Evolutionary conservation across 164 flowering plant genomes (phyloP).

Genomic region (grape (Vitis vinifera)): DNA sequence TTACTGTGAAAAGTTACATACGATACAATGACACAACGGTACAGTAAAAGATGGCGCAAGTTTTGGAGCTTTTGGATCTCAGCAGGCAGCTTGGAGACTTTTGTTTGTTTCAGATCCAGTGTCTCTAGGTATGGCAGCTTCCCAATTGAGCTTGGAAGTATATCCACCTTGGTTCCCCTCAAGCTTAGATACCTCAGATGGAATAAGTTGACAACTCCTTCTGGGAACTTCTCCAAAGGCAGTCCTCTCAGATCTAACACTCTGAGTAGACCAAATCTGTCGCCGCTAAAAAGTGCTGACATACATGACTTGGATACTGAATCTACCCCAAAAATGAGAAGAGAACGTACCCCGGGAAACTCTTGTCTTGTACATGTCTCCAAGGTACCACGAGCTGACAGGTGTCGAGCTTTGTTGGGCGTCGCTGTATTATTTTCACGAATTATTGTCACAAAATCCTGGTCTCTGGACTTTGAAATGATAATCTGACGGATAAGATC

Average conservation of each 20-base stretch:
- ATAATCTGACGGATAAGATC: too few relatives aligned
- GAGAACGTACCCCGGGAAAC: not conserved
- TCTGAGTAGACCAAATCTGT: not conserved
- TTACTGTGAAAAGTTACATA: not conserved
- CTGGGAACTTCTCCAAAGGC: not conserved
- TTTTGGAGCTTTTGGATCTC: not conserved
- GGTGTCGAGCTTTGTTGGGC: too few relatives aligned
- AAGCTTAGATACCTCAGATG: slow-evolving; percentile 8
- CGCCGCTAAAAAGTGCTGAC: too few relatives aligned
- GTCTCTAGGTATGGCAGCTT: slow-evolving; percentile 14
- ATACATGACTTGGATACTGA: too few relatives aligned
- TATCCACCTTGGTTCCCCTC: not conserved
- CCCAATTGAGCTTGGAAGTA: slow-evolving; percentile 1
- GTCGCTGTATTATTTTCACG: too few relatives aligned
- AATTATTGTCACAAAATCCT: too few relatives aligned
- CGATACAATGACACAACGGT: not conserved
- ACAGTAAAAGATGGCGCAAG: slow-evolving; percentile 7
- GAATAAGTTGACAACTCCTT: not conserved
- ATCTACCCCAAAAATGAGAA: too few relatives aligned
- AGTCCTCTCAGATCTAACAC: slow-evolving; percentile 10
- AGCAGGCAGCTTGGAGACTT: not conserved
- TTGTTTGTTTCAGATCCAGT: slow-evolving; percentile 4
- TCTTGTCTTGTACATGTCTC: too few relatives aligned
- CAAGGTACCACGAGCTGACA: too few relatives aligned
- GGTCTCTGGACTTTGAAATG: too few relatives aligned